These are phyloP conservation scores for Dorcoceras hygrometricum DNA, from an alignment of 257 asterid species.

Conservation along the genomic window DNA sequence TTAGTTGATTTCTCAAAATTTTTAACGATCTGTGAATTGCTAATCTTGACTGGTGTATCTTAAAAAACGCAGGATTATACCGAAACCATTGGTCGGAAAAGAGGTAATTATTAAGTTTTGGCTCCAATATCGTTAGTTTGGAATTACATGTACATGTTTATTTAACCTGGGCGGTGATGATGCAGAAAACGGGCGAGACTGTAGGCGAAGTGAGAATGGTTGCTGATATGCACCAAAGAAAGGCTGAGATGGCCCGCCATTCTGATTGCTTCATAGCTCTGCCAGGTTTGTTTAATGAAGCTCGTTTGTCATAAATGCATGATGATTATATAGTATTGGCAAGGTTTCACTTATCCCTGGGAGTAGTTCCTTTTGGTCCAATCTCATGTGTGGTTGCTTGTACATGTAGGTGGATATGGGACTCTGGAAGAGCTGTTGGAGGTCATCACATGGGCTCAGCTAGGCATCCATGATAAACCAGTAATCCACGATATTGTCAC, in stretches of 20 bases:
- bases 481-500: too few relatives aligned
- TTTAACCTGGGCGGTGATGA: background rate
- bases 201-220: constrained; percentile 59
- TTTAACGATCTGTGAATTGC: background rate
- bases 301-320: too few relatives aligned
- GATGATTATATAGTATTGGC: too few relatives aligned
- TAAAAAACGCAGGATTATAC: constrained; percentile 50
- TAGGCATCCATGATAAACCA: constrained; percentile 75
- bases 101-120: constrained; percentile 37
- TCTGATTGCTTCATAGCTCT: constrained; percentile 80
- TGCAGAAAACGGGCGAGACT: constrained; percentile 63
- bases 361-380: background rate
- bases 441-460: constrained; percentile 74
- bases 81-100: constrained; percentile 59
- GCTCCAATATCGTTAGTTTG: too few relatives aligned
- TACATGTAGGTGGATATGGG: constrained; percentile 61
- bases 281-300: constrained; percentile 38
- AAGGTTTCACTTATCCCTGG: background rate
- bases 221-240: constrained; percentile 71
- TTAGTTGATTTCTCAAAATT: too few relatives aligned
- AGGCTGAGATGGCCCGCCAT: constrained; percentile 69
- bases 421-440: constrained; percentile 69
- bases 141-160: too few relatives aligned
- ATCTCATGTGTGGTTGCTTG: background rate
- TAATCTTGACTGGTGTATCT: background rate